A percentile compares a stretch with the other conserved stretches of the same genome.
Conservation (phyloP, 108 stramenopile species). For the Parmales sp. region DNA sequence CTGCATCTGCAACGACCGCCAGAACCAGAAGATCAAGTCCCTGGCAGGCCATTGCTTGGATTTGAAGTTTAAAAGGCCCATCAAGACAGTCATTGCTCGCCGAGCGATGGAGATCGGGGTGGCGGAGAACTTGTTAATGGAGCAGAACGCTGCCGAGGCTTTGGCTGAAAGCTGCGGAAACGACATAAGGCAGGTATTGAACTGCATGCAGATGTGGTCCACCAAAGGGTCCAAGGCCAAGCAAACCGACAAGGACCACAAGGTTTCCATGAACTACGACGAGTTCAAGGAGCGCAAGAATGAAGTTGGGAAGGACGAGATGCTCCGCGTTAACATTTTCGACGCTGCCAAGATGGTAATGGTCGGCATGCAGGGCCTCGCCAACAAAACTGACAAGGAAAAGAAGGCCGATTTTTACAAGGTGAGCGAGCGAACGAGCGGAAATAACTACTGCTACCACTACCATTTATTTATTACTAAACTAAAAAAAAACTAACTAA, state of each 20-base stretch:
- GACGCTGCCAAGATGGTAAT: slow-evolving; percentile 73
- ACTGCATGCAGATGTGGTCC: slow-evolving; percentile 93
- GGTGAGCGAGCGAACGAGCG: too few relatives aligned
- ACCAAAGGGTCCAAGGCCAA: slow-evolving; percentile 50
- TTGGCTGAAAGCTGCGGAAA: slow-evolving; percentile 88
- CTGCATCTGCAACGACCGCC: slow-evolving; percentile 97
- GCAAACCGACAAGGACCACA: not conserved
- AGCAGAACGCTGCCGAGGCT: slow-evolving; percentile 82
- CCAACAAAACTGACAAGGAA: slow-evolving; percentile 41
- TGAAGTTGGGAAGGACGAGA: slow-evolving; percentile 73
- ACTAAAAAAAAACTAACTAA: too few relatives aligned
- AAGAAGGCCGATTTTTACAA: slow-evolving; percentile 47
- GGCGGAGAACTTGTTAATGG: slow-evolving; percentile 59
- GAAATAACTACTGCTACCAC: too few relatives aligned
- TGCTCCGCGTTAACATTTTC: slow-evolving; percentile 76
- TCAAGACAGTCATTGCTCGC: slow-evolving; percentile 55
- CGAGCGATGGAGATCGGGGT: slow-evolving; percentile 67
- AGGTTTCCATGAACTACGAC: slow-evolving; percentile 54
- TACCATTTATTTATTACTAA: too few relatives aligned
- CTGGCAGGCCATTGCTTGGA: slow-evolving; percentile 89
- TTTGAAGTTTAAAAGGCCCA: slow-evolving; percentile 70
- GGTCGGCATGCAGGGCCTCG: slow-evolving; percentile 56
- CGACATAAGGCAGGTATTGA: slow-evolving; percentile 88
- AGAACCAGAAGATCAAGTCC: slow-evolving; percentile 67
- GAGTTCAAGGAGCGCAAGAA: slow-evolving; percentile 59